phyloP scores from a whole-genome alignment of 2,329 filamentous ascomycete genomes.

The Diaporthe vexans region DNA sequence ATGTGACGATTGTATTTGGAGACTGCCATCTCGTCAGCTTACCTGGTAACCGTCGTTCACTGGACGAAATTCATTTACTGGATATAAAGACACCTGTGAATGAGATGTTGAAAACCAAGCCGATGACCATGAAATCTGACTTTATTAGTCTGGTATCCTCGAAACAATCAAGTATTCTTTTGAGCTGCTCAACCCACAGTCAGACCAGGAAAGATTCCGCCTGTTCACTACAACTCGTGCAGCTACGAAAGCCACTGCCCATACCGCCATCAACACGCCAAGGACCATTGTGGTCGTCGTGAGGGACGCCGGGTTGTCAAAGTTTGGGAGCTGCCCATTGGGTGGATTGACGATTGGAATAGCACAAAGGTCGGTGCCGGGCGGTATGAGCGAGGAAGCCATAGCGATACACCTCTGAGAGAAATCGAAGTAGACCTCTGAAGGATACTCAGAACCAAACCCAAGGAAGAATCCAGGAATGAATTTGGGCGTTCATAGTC shows the following conservation, averaged over 20 bases:
- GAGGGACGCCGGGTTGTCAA: neutral
- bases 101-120: neutral
- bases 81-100: neutral
- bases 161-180: neutral
- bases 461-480: neutral
- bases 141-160: neutral
- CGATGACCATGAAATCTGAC: neutral
- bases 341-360: neutral
- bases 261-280: neutral
- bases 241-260: neutral
- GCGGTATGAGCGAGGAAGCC: neutral
- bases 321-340: neutral
- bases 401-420: neutral
- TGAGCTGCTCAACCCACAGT: neutral
- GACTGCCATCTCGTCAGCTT: neutral
- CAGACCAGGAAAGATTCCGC: slow-evolving; percentile 2
- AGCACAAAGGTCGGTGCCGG: neutral
- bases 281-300: neutral
- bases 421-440: neutral
- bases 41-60: neutral
- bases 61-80: neutral
- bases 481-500: too few relatives aligned
- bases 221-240: neutral
- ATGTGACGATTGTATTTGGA: slow-evolving; percentile 12
- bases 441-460: neutral